Conservation (phyloP, 2,329 filamentous ascomycete genomes). For the Aspergillus hortae region DNA sequence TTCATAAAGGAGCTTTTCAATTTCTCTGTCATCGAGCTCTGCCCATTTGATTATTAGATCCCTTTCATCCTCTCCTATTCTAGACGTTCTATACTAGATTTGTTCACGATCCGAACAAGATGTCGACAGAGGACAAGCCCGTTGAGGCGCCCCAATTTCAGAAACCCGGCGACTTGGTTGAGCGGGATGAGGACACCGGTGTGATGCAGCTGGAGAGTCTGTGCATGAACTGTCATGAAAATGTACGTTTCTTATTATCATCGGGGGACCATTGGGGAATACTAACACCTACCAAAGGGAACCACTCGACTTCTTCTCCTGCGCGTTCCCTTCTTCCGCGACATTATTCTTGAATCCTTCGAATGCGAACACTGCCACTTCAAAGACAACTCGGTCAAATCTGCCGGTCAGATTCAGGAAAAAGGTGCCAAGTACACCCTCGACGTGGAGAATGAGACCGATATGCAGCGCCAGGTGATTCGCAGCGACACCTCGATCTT, state of each 20-base stretch:
- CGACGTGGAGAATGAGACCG: constrained; percentile 66
- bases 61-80: neutral
- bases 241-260: constrained; percentile 57
- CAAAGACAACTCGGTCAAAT: constrained; percentile 90
- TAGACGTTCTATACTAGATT: neutral
- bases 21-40: constrained; percentile 2
- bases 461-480: constrained; percentile 83
- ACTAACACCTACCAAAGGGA: constrained; percentile 55
- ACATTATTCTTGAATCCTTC: constrained; percentile 97
- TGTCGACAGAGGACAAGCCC: constrained; percentile 26
- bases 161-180: constrained; percentile 36
- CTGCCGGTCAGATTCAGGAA: constrained; percentile 86
- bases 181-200: constrained; percentile 40
- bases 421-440: constrained; percentile 82
- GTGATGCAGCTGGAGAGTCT: constrained; percentile 61
- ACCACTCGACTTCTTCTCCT: constrained; percentile 83
- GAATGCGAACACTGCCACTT: constrained; percentile 84
- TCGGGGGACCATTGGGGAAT: neutral
- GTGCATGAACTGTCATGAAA: constrained; percentile 81
- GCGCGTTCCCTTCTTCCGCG: constrained; percentile 92
- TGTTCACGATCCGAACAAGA: constrained; percentile 12
- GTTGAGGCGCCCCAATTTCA: constrained; percentile 33
- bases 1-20: neutral
- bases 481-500: constrained; percentile 86
- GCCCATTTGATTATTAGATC: neutral